These are phyloP conservation scores for Trametes cingulata DNA, from an alignment of 768 basidiomycete species.

Conservation along the genomic window DNA sequence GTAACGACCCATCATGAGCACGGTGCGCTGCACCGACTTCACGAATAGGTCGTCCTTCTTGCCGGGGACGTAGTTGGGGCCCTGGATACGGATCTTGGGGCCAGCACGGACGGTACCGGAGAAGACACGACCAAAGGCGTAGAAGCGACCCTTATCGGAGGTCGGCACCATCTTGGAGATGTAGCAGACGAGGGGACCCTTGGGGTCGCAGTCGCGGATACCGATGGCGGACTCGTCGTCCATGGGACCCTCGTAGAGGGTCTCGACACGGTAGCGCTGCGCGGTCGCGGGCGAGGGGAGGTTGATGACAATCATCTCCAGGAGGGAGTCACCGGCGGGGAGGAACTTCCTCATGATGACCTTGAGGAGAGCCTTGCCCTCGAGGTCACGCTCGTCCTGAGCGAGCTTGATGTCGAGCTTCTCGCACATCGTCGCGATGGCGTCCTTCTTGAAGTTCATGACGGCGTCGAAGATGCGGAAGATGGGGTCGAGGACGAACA, in stretches of 20 bases:
- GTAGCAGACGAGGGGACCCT: slow-evolving; percentile 94
- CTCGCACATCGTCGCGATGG: slow-evolving; percentile 79
- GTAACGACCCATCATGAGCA: slow-evolving; percentile 99
- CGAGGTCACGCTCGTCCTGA: slow-evolving; percentile 86
- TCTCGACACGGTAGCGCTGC: slow-evolving; percentile 98
- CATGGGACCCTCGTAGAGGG: slow-evolving; percentile 99
- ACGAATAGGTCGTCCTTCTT: slow-evolving; percentile 98
- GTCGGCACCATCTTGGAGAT: slow-evolving; percentile 99
- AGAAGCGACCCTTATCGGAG: slow-evolving; percentile 99
- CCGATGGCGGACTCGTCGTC: slow-evolving; percentile 99
- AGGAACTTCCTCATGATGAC: slow-evolving; percentile 99
- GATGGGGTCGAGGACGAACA: slow-evolving; percentile 98
- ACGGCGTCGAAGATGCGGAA: slow-evolving; percentile 97
- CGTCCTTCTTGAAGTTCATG: slow-evolving; percentile 99
- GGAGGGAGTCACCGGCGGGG: slow-evolving; percentile 95
- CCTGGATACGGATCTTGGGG: slow-evolving; percentile 99
- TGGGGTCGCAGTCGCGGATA: slow-evolving; percentile 97
- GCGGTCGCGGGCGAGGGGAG: slow-evolving; percentile 97
- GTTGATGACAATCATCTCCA: slow-evolving; percentile 99
- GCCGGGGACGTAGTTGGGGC: slow-evolving; percentile 97
- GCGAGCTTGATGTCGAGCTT: slow-evolving; percentile 94
- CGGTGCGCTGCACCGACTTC: slow-evolving; percentile 98
- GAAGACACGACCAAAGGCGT: slow-evolving; percentile 99
- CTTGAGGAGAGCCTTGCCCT: slow-evolving; percentile 96
- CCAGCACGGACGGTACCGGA: slow-evolving; percentile 96